These are phyloP conservation scores for Ampelocalamus luodianensis DNA, from an alignment of 176 grass and related monocot genomes.

Conservation along the genomic window DNA sequence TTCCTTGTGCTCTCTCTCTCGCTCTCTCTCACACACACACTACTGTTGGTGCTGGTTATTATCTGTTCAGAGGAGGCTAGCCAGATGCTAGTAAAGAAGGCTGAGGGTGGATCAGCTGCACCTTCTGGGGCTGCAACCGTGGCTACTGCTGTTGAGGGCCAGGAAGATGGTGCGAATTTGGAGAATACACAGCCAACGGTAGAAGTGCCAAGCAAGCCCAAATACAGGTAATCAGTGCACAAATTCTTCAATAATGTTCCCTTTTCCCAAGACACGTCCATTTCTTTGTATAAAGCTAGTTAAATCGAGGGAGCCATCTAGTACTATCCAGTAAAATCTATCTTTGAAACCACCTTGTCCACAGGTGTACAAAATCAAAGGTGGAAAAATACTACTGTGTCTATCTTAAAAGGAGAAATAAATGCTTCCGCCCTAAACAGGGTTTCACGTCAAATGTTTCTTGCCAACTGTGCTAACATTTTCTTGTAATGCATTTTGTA, in stretches of 20 bases:
- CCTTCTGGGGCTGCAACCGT: conserved; percentile 40
- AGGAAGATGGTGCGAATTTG: conserved; percentile 27
- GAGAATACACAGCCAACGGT: conserved; percentile 47
- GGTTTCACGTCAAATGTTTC: background rate
- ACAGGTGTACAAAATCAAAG: background rate
- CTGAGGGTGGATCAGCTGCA: conserved; percentile 17
- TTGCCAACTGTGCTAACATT: background rate
- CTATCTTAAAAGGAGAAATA: background rate
- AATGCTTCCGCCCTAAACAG: background rate
- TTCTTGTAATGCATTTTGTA: conserved; percentile 23
- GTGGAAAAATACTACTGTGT: background rate
- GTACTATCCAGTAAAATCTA: conserved; percentile 8
- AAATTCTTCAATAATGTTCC: background rate
- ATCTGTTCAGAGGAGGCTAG: conserved; percentile 58
- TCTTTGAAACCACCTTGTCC: conserved; percentile 9
- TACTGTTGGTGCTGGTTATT: conserved; percentile 17
- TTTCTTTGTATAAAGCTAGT: background rate
- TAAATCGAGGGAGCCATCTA: background rate
- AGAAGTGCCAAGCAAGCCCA: conserved; percentile 66
- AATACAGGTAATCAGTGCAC: conserved; percentile 61
- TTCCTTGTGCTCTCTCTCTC: background rate
- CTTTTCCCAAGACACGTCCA: background rate
- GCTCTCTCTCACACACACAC: background rate
- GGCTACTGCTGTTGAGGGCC: conserved; percentile 24
- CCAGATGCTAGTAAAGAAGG: conserved; percentile 43